phyloP scores from a whole-genome alignment of 257 asterid species.

The Nicotiana tomentosiformis region DNA sequence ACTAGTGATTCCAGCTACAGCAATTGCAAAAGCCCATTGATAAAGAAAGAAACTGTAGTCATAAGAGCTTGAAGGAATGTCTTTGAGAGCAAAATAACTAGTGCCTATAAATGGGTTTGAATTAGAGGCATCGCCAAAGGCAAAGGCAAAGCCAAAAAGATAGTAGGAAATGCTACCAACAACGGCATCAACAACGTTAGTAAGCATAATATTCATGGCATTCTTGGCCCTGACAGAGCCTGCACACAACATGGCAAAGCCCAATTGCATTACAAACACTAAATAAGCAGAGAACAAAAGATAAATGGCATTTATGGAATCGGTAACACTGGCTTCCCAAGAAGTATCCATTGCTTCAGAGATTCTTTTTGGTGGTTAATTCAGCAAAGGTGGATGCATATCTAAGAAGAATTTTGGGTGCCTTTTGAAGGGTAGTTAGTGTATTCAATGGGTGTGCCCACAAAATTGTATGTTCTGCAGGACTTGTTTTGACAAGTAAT shows the following conservation, averaged over 20 bases:
- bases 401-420: too few relatives aligned
- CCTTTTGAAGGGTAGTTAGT: too few relatives aligned
- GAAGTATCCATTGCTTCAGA: conserved; percentile 35
- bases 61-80: conserved; percentile 31
- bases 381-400: too few relatives aligned
- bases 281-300: conserved; percentile 56
- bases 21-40: conserved; percentile 92
- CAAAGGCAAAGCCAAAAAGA: conserved; percentile 80
- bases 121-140: conserved; percentile 61
- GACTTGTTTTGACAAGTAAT: conserved; percentile 20
- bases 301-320: conserved; percentile 47
- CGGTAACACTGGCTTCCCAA: conserved; percentile 56
- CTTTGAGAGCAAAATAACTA: conserved; percentile 55
- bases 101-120: conserved; percentile 75
- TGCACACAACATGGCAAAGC: conserved; percentile 63
- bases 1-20: conserved; percentile 84
- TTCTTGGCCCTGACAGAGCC: conserved; percentile 67
- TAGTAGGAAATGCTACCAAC: conserved; percentile 81
- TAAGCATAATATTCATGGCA: conserved; percentile 86
- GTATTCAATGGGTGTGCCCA: too few relatives aligned
- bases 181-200: conserved; percentile 90
- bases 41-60: conserved; percentile 61
- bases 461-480: background rate
- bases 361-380: too few relatives aligned
- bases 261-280: conserved; percentile 56